Evolutionary conservation across 2,329 filamentous ascomycete species (phyloP).

Genomic region (Colletotrichum melonis): DNA sequence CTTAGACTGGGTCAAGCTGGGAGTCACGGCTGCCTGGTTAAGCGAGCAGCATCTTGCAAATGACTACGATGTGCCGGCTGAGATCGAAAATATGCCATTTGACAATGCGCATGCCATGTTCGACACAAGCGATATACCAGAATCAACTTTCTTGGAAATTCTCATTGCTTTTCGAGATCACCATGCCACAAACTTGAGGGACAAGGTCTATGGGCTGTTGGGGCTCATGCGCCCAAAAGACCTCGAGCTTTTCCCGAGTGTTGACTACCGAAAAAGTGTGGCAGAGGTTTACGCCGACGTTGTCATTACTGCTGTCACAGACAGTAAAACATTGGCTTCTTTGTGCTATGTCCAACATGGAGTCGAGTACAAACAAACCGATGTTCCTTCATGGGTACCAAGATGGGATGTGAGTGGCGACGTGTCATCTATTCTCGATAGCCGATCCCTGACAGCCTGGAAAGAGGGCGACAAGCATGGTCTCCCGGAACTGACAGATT

Average conservation of each 20-base stretch:
- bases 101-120: slow-evolving; percentile 17
- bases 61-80: slow-evolving; percentile 3
- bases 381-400: slow-evolving; percentile 8
- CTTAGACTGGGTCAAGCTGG: slow-evolving; percentile 4
- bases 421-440: background rate
- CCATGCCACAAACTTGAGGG: slow-evolving; percentile 6
- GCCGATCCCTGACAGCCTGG: background rate
- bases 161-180: slow-evolving; percentile 9
- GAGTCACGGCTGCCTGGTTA: slow-evolving; percentile 3
- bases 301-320: background rate
- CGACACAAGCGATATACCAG: background rate
- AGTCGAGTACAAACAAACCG: background rate
- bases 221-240: background rate
- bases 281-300: slow-evolving; percentile 4
- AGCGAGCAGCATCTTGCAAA: slow-evolving; percentile 6
- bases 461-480: slow-evolving; percentile 6
- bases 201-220: slow-evolving; percentile 22
- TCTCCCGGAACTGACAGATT: background rate
- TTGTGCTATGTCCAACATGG: slow-evolving; percentile 1
- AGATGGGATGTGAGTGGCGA: slow-evolving; percentile 7
- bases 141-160: background rate
- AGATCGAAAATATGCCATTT: background rate
- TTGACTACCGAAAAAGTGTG: slow-evolving; percentile 5
- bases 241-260: background rate
- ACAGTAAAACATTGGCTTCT: background rate